Evolutionary conservation across 305 asterid genomes (phyloP).

Genomic region (Fraxinus angustifolia): DNA sequence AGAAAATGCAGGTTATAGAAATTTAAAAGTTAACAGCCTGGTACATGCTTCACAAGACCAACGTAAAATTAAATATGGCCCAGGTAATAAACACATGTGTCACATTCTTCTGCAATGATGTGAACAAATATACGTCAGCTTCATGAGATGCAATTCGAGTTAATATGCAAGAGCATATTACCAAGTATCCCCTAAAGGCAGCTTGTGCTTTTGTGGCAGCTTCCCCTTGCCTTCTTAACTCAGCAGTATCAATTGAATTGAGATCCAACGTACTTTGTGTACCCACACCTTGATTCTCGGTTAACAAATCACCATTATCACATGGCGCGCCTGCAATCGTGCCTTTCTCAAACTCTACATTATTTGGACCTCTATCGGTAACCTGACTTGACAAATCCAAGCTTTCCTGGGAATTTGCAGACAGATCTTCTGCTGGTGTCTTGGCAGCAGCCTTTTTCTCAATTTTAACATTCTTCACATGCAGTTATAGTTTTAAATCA

Average conservation of each 20-base stretch:
- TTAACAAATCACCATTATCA: slow-evolving; percentile 22
- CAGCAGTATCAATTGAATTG: slow-evolving; percentile 43
- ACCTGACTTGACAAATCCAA: slow-evolving; percentile 24
- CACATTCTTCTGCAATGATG: not conserved
- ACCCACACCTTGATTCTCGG: slow-evolving; percentile 28
- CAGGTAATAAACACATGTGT: not conserved
- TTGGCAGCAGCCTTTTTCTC: slow-evolving; percentile 31
- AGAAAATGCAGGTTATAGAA: not conserved
- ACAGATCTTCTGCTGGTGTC: slow-evolving; percentile 21
- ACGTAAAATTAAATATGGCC: not conserved
- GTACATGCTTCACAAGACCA: not conserved
- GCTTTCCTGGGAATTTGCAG: slow-evolving; percentile 17
- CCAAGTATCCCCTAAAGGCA: slow-evolving; percentile 90
- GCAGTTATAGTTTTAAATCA: slow-evolving; percentile 1
- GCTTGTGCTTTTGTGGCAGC: slow-evolving; percentile 88
- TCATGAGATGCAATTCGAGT: not conserved
- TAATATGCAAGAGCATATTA: slow-evolving; percentile 29
- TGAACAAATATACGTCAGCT: not conserved
- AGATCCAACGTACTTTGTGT: slow-evolving; percentile 25
- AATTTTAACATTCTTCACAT: slow-evolving; percentile 32
- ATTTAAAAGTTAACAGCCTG: not conserved
- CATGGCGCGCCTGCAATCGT: slow-evolving; percentile 19
- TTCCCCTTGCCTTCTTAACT: slow-evolving; percentile 49
- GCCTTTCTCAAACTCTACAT: slow-evolving; percentile 27
- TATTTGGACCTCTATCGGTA: slow-evolving; percentile 24